phyloP scores from a whole-genome alignment of 495 filamentous ascomycete species.

The Margaritispora aquatica region DNA sequence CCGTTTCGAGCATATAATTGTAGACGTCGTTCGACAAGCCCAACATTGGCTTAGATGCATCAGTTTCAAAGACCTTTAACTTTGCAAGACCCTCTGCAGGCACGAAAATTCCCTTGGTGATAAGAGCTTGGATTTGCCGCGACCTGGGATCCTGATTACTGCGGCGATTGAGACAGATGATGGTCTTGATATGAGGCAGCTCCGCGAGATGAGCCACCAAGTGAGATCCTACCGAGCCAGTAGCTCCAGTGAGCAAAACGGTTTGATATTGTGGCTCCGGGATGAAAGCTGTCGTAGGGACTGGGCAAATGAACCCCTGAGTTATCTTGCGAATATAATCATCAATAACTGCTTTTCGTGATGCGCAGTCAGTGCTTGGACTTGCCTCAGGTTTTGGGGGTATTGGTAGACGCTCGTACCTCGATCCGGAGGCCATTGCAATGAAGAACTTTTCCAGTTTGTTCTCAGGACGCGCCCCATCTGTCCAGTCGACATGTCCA shows the following conservation, averaged over 20 bases:
- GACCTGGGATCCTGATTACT: slow-evolving; percentile 15
- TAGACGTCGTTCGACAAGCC: slow-evolving; percentile 39
- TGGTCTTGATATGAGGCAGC: slow-evolving; percentile 26
- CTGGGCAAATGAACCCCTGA: slow-evolving; percentile 18
- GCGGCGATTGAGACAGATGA: slow-evolving; percentile 46
- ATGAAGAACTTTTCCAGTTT: slow-evolving; percentile 38
- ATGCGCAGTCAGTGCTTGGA: slow-evolving; percentile 21
- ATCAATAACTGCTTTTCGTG: slow-evolving; percentile 28
- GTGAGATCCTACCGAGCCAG: slow-evolving; percentile 44
- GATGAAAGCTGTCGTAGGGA: neutral
- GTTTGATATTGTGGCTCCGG: neutral
- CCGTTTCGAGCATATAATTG: slow-evolving; percentile 28
- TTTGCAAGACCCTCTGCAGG: slow-evolving; percentile 26
- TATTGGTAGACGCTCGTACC: slow-evolving; percentile 23
- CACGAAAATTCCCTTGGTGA: slow-evolving; percentile 31
- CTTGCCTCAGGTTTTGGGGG: slow-evolving; percentile 18
- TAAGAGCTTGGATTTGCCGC: slow-evolving; percentile 36
- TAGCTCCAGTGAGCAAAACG: slow-evolving; percentile 48
- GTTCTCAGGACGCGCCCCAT: slow-evolving; percentile 35
- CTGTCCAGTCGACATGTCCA: slow-evolving; percentile 42
- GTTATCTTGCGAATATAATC: slow-evolving; percentile 26
- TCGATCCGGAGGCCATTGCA: slow-evolving; percentile 35
- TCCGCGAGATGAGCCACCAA: slow-evolving; percentile 34
- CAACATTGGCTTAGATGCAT: slow-evolving; percentile 36
- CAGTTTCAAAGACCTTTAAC: slow-evolving; percentile 39